A percentile compares a stretch with the other conserved stretches of the same genome.
These are phyloP conservation scores for Myriosclerotinia curreyana DNA, from an alignment of 2,329 filamentous ascomycete species.

Conservation along the genomic window DNA sequence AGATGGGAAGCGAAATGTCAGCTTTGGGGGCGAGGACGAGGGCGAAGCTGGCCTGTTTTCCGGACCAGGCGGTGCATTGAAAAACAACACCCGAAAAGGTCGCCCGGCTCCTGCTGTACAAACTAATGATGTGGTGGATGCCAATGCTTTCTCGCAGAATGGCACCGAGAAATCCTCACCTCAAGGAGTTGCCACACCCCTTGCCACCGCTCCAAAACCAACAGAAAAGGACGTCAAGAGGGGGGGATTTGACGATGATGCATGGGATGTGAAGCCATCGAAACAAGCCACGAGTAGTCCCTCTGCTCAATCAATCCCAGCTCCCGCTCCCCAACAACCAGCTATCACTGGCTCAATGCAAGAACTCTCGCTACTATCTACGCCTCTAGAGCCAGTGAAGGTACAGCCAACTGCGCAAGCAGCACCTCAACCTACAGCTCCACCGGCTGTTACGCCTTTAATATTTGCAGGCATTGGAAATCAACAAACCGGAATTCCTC, in stretches of 20 bases:
- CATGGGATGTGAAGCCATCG: constrained; percentile 90
- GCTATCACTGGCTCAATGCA: constrained; percentile 67
- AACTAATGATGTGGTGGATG: constrained; percentile 80
- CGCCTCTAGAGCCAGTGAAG: constrained; percentile 55
- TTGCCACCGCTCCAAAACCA: constrained; percentile 43
- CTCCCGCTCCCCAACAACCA: constrained; percentile 45
- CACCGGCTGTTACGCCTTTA: constrained; percentile 53
- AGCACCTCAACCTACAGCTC: constrained; percentile 32
- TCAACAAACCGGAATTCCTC: constrained; percentile 47
- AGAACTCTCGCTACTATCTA: constrained; percentile 62
- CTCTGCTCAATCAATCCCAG: constrained; percentile 39
- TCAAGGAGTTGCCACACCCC: constrained; percentile 49
- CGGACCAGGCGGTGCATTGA: constrained; percentile 82
- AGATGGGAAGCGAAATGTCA: constrained; percentile 53
- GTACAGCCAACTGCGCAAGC: constrained; percentile 38
- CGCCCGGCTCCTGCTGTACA: constrained; percentile 83
- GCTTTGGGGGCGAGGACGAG: constrained; percentile 52
- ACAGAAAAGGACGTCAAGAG: constrained; percentile 47
- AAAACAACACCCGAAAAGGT: constrained; percentile 92
- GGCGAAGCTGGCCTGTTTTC: constrained; percentile 75
- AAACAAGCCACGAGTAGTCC: constrained; percentile 47
- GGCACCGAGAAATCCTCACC: constrained; percentile 42
- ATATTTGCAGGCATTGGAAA: constrained; percentile 53
- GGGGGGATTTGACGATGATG: constrained; percentile 88
- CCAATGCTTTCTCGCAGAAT: constrained; percentile 71